phyloP scores from a whole-genome alignment of 768 basidiomycete genomes.

The Russula virescens region DNA sequence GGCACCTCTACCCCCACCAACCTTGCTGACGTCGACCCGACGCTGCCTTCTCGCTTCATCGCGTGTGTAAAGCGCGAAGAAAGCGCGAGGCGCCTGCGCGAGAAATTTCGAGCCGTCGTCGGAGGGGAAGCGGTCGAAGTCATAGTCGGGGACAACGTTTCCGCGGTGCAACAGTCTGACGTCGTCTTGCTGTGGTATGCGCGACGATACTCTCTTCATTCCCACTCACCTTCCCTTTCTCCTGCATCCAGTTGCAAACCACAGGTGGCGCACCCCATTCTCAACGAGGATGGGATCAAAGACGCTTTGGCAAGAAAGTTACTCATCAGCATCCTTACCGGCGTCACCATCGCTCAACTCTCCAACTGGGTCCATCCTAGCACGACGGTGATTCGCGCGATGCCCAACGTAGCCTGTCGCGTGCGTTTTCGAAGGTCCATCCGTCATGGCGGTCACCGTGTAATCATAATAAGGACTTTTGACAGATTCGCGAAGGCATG shows the following conservation, averaged over 20 bases:
- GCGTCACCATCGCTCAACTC: slow-evolving; percentile 84
- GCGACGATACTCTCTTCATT: neutral
- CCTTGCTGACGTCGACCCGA: slow-evolving; percentile 48
- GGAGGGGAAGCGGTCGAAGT: slow-evolving; percentile 66
- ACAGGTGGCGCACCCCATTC: slow-evolving; percentile 70
- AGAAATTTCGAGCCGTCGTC: slow-evolving; percentile 54
- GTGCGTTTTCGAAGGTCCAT: slow-evolving; percentile 40
- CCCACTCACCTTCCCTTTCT: neutral
- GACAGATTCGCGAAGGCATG: slow-evolving; percentile 98
- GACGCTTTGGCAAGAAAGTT: slow-evolving; percentile 87
- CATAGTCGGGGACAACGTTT: slow-evolving; percentile 59
- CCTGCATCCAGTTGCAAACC: slow-evolving; percentile 76
- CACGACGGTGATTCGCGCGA: slow-evolving; percentile 89
- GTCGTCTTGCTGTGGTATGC: slow-evolving; percentile 85
- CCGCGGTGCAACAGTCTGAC: slow-evolving; percentile 67
- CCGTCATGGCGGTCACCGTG: neutral
- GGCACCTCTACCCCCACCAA: slow-evolving; percentile 64
- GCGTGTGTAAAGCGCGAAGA: slow-evolving; percentile 83
- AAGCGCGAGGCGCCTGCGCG: slow-evolving; percentile 59
- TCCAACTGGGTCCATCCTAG: slow-evolving; percentile 62
- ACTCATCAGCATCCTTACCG: slow-evolving; percentile 95
- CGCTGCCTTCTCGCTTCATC: slow-evolving; percentile 72
- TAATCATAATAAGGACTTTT: neutral
- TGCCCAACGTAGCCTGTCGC: slow-evolving; percentile 98
- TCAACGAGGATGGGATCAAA: slow-evolving; percentile 66